A percentile compares a stretch with the other conserved stretches of the same genome.
phyloP scores from a whole-genome alignment of 768 basidiomycete genomes.

The Tylopilus sp. region DNA sequence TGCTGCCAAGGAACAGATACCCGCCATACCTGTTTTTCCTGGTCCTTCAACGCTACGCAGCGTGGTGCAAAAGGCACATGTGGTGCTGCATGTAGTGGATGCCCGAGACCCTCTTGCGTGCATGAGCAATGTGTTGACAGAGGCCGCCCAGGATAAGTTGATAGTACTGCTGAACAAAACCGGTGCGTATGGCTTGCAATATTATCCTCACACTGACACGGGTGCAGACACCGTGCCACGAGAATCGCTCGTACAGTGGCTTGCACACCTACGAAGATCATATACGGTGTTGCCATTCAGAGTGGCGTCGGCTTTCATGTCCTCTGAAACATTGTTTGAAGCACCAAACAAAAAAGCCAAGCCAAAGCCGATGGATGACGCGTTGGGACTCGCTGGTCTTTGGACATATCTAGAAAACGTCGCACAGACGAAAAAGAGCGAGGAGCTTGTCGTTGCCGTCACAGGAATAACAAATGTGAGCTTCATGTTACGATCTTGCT shows the following conservation, averaged over 20 bases:
- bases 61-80: slow-evolving; percentile 75
- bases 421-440: slow-evolving; percentile 45
- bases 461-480: slow-evolving; percentile 83
- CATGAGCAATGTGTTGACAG: slow-evolving; percentile 61
- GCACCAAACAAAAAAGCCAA: slow-evolving; percentile 44
- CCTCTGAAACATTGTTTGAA: slow-evolving; percentile 29
- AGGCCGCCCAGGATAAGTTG: slow-evolving; percentile 42
- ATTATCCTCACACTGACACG: neutral
- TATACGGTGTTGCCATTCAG: slow-evolving; percentile 72
- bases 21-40: slow-evolving; percentile 21
- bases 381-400: slow-evolving; percentile 54
- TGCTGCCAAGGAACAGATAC: slow-evolving; percentile 4
- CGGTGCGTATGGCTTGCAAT: slow-evolving; percentile 46
- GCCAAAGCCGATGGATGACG: slow-evolving; percentile 47
- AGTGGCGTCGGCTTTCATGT: slow-evolving; percentile 64
- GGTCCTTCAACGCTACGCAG: slow-evolving; percentile 28
- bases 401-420: slow-evolving; percentile 45
- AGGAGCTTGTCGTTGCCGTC: slow-evolving; percentile 65
- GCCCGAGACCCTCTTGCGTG: slow-evolving; percentile 77
- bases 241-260: slow-evolving; percentile 73
- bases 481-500: slow-evolving; percentile 3
- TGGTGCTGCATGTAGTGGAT: slow-evolving; percentile 78
- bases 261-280: slow-evolving; percentile 51
- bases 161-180: slow-evolving; percentile 83
- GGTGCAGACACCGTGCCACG: slow-evolving; percentile 71